Evolutionary conservation across 306 rosid genomes (phyloP), one percentile per base, ranked within the genome.

Genomic region (Fragaria iinumae): DNA sequence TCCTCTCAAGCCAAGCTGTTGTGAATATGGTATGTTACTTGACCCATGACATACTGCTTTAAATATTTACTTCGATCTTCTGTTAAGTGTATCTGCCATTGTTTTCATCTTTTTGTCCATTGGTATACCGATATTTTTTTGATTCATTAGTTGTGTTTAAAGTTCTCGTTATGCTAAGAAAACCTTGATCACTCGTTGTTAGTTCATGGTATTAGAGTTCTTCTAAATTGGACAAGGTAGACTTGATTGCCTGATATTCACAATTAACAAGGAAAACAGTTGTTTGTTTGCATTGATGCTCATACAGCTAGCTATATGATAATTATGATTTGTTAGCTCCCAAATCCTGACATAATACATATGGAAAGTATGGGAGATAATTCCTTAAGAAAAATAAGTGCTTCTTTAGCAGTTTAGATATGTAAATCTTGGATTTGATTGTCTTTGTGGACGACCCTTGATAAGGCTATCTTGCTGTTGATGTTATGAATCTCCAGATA

Each of bases 1-100:
- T 96, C 89, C 86, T 96, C 77, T 75, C 97, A 3, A 96, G 99
- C 84, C 98, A 90, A 84, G 83, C 91, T 38, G 98, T 96, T 74
- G 90, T 96, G 75, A 85, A 89, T 81, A 92, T 93, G 99, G 99
- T 96, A 96, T 69, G 79, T 21, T 41, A 50, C 74, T 43, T 59
- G 53, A 53, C 67, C 74, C 20, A 21, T 50, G 56, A 66, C 52
- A n/a, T 8, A 8, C 45, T 52, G 56, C 64, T 11, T 11, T 39
- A 76, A 36, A n/a, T 18, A 41, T 41, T 2, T 73, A 5, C 66
- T 72, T 69, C 29, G 25, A 32, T 73, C 9, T 25, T 63, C 18
- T 39, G 72, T 2, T 2, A 38, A 38, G 29, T 48, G 32, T 60
- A 32, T 45, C 1, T 13, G 10, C 32, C 29, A 16, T 12, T 49